Conservation (phyloP, 2,329 filamentous ascomycete species). For the Sarocladium kiliense region DNA sequence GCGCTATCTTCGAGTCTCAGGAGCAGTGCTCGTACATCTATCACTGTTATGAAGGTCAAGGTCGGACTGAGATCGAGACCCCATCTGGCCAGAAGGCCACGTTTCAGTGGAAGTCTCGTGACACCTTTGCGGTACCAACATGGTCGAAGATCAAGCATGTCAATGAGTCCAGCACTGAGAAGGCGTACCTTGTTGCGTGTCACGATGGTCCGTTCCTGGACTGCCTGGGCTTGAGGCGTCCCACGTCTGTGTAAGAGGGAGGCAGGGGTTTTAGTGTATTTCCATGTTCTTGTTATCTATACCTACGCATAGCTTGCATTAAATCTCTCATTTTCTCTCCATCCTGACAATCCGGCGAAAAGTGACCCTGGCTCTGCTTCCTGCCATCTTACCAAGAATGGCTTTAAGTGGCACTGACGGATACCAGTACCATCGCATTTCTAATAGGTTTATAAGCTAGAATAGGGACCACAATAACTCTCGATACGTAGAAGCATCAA, state of each 20-base stretch:
- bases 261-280: background rate
- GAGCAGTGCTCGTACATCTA: conserved; percentile 48
- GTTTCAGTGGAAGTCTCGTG: conserved; percentile 38
- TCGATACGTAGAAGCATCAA: no score
- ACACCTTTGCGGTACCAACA: conserved; percentile 49
- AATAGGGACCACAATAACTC: no score
- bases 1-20: conserved; percentile 26
- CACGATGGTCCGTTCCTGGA: conserved; percentile 29
- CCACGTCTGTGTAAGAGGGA: background rate
- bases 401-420: no score
- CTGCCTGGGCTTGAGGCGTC: conserved; percentile 19
- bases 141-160: conserved; percentile 46
- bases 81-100: conserved; percentile 24
- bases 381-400: no score
- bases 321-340: no score
- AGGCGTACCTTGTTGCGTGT: conserved; percentile 28
- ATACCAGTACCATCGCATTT: no score
- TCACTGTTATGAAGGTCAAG: conserved; percentile 45
- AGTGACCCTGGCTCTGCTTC: no score
- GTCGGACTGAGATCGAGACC: conserved; percentile 33
- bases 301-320: no score
- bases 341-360: no score
- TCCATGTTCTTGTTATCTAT: no score
- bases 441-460: no score
- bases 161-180: conserved; percentile 21